Conservation (phyloP, 768 basidiomycete species). For the Rickenella mellea region DNA sequence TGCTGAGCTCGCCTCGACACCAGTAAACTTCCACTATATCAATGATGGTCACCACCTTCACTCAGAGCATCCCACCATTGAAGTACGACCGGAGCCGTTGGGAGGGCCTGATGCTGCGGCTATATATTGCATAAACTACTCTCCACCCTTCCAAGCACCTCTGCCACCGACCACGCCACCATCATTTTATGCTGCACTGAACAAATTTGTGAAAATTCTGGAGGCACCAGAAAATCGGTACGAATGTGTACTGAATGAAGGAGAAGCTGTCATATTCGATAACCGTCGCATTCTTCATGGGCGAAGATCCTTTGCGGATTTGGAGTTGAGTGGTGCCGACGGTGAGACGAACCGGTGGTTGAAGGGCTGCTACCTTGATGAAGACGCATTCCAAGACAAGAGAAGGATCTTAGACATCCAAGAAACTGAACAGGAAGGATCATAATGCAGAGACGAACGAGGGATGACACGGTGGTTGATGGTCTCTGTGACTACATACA, state of each 20-base stretch:
- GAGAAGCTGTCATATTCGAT: conserved; percentile 86
- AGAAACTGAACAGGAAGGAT: too few relatives aligned
- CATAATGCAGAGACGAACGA: too few relatives aligned
- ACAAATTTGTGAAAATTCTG: conserved; percentile 48
- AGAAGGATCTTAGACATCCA: background rate
- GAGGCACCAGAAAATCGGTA: conserved; percentile 42
- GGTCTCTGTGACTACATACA: too few relatives aligned
- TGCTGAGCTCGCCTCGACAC: conserved; percentile 44
- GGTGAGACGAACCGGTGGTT: conserved; percentile 70
- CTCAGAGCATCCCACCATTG: conserved; percentile 64
- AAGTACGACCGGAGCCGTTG: too few relatives aligned
- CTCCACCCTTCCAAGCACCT: conserved; percentile 91
- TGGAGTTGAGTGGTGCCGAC: conserved; percentile 22
- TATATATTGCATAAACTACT: conserved; percentile 79
- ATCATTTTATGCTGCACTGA: conserved; percentile 54
- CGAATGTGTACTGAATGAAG: conserved; percentile 63
- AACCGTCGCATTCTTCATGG: conserved; percentile 88
- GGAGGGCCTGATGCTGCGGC: too few relatives aligned
- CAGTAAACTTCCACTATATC: conserved; percentile 84
- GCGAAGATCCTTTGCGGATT: conserved; percentile 56
- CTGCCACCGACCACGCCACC: conserved; percentile 44
- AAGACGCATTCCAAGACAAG: conserved; percentile 15
- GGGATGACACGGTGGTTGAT: too few relatives aligned
- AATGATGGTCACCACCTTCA: conserved; percentile 84
- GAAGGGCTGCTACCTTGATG: conserved; percentile 58